A percentile compares a stretch with the other conserved stretches of the same genome.
Evolutionary conservation across 176 grass and related monocot species (phyloP).

Genomic region (Lolium multiflorum): DNA sequence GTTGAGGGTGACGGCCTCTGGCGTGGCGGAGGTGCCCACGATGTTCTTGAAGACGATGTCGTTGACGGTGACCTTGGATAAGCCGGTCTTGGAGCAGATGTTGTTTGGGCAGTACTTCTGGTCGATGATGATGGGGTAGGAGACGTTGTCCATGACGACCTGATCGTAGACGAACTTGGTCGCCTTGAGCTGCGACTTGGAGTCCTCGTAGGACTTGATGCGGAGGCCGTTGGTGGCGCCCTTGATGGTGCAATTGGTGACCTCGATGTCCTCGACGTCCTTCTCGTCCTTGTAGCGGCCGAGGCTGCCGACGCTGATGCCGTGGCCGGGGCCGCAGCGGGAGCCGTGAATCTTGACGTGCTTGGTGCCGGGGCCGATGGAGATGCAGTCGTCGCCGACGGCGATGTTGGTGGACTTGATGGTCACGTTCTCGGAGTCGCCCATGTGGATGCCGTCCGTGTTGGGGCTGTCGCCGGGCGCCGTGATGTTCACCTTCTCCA

Average conservation of each 20-base stretch:
- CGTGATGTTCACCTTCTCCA: slow-evolving; percentile 58
- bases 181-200: slow-evolving; percentile 46
- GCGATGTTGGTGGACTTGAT: slow-evolving; percentile 58
- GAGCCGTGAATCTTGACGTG: slow-evolving; percentile 42
- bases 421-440: slow-evolving; percentile 53
- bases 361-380: slow-evolving; percentile 59
- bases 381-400: slow-evolving; percentile 84
- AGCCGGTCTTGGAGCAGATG: slow-evolving; percentile 43
- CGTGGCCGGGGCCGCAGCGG: slow-evolving; percentile 70
- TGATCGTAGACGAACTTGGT: slow-evolving; percentile 57
- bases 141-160: slow-evolving; percentile 71
- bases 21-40: slow-evolving; percentile 61
- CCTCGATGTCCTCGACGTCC: slow-evolving; percentile 63
- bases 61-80: slow-evolving; percentile 55
- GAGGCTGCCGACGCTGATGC: slow-evolving; percentile 85
- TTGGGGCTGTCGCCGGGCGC: slow-evolving; percentile 70
- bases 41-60: slow-evolving; percentile 66
- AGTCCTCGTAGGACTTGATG: slow-evolving; percentile 81
- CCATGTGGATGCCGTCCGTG: slow-evolving; percentile 89
- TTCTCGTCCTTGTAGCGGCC: slow-evolving; percentile 70
- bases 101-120: slow-evolving; percentile 86
- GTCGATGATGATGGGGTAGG: slow-evolving; percentile 77
- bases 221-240: slow-evolving; percentile 71
- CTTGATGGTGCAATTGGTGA: slow-evolving; percentile 49
- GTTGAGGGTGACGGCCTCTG: slow-evolving; percentile 55